Base-by-base conservation (phyloP, 768 basidiomycete species). In the Tulasnella sp. region DNA sequence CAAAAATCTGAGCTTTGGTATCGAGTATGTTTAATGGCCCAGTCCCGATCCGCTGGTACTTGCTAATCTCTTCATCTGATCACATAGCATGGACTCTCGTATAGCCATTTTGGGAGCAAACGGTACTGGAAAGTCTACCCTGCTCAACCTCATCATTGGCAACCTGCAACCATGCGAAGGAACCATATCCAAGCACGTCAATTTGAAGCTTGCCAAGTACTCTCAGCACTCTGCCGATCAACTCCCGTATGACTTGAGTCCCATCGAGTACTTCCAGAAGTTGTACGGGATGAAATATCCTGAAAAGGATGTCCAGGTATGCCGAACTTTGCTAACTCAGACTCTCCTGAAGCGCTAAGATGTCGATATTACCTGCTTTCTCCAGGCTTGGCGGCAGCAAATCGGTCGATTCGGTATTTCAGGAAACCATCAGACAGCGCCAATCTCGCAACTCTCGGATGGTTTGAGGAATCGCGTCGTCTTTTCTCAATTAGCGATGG, bases 191-290 rank as follows among this genome's bases (percentile, higher is more conserved):
- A 93, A 93, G 77, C 97, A 99, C 80, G 83, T 90, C 52, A 85
- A 84, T 22, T 86, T 99, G 77, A 99, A 99, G 81, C 88, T 99
- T 73, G 92, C 95, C 76, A 99, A 98, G 81, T 99, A 99, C 85
- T 94, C 92, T 5, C 97, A 99, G 83, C 97, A 99, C 83, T 93
- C 91, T 69, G 95, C 97, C 35, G 97, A 99, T 81, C 97, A 99
- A 80, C 88, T 99, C 11, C 97, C 97, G 32, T 99, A 97, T 81
- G 89, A 95, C 75, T 86, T 86, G 79, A 84, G 88, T 32, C 95
- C 97, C 3, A 85, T 98, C 77, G 97, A 98, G 81, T 94, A 98
- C 82, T 92, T 99, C 84, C 93, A 95, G 81, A 77, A 77, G 17
- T 80, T 91, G 66, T 99, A 95, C 81, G 75, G 81, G 41, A 80